These are phyloP conservation scores for Phialophora verrucosa DNA, from an alignment of 2,329 filamentous ascomycete species.

Conservation along the genomic window DNA sequence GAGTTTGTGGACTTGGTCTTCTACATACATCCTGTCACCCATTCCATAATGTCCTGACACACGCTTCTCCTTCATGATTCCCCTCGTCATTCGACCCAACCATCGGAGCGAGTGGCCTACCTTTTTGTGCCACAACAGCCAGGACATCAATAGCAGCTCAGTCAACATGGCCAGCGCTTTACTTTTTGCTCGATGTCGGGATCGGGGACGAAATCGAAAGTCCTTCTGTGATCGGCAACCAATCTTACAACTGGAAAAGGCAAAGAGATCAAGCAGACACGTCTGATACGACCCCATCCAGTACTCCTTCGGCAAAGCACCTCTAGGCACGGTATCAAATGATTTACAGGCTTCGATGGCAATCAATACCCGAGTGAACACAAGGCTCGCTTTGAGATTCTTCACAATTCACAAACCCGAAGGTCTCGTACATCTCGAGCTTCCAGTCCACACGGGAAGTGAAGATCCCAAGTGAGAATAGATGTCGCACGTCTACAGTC, in stretches of 20 bases:
- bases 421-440: neutral
- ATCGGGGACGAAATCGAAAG: no score
- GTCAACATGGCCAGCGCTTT: no score
- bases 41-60: neutral
- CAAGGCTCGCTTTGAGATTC: neutral
- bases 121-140: neutral
- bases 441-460: neutral
- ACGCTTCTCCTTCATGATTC: neutral
- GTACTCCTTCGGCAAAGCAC: neutral
- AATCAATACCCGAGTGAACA: neutral
- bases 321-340: neutral
- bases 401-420: neutral
- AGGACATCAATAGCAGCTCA: no score
- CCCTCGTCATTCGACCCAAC: neutral
- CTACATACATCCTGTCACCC: neutral
- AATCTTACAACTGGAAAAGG: neutral
- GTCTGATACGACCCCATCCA: neutral
- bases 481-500: neutral
- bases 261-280: neutral
- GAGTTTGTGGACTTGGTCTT: neutral
- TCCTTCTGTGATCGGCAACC: no score
- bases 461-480: neutral
- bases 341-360: neutral
- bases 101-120: neutral
- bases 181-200: no score